A percentile compares a stretch with the other conserved stretches of the same genome.
Evolutionary conservation across 805 yeast species (phyloP).

Genomic region (Candida ficus): DNA sequence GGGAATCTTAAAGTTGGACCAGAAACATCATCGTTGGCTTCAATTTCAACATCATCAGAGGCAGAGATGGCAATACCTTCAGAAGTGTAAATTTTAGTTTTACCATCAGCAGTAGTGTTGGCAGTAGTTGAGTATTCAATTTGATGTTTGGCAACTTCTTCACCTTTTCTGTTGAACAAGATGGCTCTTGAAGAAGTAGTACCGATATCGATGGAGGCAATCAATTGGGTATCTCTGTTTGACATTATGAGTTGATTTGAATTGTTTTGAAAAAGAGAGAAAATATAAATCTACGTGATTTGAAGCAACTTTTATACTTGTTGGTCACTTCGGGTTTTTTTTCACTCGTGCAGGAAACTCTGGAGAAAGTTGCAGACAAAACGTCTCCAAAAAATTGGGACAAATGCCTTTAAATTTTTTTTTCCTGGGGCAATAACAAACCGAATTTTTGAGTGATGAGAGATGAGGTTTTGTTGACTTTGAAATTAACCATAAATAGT

Average conservation of each 20-base stretch:
- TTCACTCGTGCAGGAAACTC: background rate
- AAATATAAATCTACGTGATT: background rate
- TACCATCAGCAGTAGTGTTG: slow-evolving; percentile 39
- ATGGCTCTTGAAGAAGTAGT: slow-evolving; percentile 91
- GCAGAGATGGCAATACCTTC: slow-evolving; percentile 70
- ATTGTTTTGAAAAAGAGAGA: too few species aligned
- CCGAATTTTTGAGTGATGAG: background rate
- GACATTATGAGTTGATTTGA: slow-evolving; percentile 18
- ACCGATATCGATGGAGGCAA: slow-evolving; percentile 84
- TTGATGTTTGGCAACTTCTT: slow-evolving; percentile 83
- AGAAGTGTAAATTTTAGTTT: slow-evolving; percentile 56
- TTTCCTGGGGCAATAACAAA: background rate
- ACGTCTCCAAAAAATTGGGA: background rate
- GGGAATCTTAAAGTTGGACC: slow-evolving; percentile 76
- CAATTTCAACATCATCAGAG: slow-evolving; percentile 52
- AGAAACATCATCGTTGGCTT: slow-evolving; percentile 38
- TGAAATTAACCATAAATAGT: too few species aligned
- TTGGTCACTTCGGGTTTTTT: background rate
- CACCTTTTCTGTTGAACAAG: slow-evolving; percentile 65
- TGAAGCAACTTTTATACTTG: background rate
- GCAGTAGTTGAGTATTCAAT: slow-evolving; percentile 83
- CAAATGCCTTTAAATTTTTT: background rate
- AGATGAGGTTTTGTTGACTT: too few species aligned
- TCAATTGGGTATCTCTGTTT: slow-evolving; percentile 22
- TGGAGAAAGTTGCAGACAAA: background rate